Evolutionary conservation across 768 basidiomycete genomes (phyloP), one percentile per base, ranked within the genome.

Genomic region (Phaffia tasmanica): DNA sequence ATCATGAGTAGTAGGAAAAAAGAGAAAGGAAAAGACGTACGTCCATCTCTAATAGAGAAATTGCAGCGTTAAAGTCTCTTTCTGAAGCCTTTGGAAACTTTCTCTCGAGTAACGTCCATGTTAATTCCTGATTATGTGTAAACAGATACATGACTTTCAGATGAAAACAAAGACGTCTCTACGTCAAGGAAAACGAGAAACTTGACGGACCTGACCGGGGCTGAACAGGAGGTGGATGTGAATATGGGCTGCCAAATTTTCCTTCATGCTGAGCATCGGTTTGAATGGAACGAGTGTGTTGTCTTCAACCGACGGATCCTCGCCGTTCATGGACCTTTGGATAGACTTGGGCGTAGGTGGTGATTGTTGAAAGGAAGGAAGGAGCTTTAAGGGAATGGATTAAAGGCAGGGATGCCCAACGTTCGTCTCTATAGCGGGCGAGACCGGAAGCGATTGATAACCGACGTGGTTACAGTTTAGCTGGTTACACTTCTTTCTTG

Each of bases 161-260:
- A 46, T 4, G 14, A 61, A 61, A 2, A 2, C 14, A 16, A 57
- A 27, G 19, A 19, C 25, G 59, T 18, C 59, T 30, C 16, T 59
- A 35, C 58, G 23, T 8, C 32, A 42, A n/a, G 47, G 25, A 51
- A 19, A 5, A 47, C n/a, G 14, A 16, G 25, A 16, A 11, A 19
- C 19, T 14, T 23, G 15, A 57, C 60, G 48, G 25, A 69, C 66
- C 66, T 67, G 66, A 7, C 61, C 66, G 3, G 67, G 67, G 5
- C 62, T 59, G 56, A 69, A 69, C 2, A 69, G 27, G 1, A 69
- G 53, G 42, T 69, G 67, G 19, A 69, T 47, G 56, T 69, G 67
- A 35, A 69, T 63, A 46, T 64, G 67, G 3, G 67, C 67, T 6
- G 67, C 67, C 2, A 67, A 62, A 42, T 54, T n/a, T 42, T 67